Conservation (phyloP, 345 rosid genomes). For the Turnera subulata region DNA sequence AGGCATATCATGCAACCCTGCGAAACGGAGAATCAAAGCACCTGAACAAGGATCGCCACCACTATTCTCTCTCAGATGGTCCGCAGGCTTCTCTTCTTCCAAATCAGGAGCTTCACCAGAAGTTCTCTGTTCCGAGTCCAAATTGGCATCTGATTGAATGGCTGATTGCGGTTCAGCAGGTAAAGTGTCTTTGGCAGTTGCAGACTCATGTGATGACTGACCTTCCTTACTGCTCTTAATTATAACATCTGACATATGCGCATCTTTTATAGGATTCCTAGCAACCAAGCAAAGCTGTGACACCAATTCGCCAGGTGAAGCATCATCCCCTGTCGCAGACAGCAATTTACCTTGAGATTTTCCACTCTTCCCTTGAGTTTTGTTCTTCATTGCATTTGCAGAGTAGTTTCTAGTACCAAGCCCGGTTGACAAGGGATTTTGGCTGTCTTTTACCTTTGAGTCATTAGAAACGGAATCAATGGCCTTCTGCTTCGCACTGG, state of each 20-base stretch:
- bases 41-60: conserved; percentile 31
- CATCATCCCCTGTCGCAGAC: conserved; percentile 19
- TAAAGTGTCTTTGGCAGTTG: conserved; percentile 11
- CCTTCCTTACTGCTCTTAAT: conserved; percentile 22
- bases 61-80: conserved; percentile 15
- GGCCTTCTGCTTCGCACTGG: conserved; percentile 39
- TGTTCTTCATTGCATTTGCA: background rate
- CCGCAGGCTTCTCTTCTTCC: conserved; percentile 19
- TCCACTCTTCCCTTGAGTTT: conserved; percentile 22
- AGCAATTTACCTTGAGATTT: conserved; percentile 16
- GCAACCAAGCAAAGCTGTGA: conserved; percentile 38
- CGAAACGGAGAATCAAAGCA: conserved; percentile 51
- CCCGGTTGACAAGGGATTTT: conserved; percentile 18
- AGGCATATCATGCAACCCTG: conserved; percentile 41
- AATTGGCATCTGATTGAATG: conserved; percentile 13
- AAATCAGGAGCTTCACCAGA: conserved; percentile 17
- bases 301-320: conserved; percentile 31
- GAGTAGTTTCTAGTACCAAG: conserved; percentile 10
- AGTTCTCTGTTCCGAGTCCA: conserved; percentile 24
- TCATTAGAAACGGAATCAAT: conserved; percentile 26
- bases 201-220: conserved; percentile 20
- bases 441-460: conserved; percentile 22
- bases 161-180: conserved; percentile 13
- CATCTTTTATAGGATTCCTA: conserved; percentile 34
- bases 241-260: conserved; percentile 20